These are phyloP conservation scores for Fusarium illudens DNA, from an alignment of 2,329 filamentous ascomycete genomes.

Conservation along the genomic window DNA sequence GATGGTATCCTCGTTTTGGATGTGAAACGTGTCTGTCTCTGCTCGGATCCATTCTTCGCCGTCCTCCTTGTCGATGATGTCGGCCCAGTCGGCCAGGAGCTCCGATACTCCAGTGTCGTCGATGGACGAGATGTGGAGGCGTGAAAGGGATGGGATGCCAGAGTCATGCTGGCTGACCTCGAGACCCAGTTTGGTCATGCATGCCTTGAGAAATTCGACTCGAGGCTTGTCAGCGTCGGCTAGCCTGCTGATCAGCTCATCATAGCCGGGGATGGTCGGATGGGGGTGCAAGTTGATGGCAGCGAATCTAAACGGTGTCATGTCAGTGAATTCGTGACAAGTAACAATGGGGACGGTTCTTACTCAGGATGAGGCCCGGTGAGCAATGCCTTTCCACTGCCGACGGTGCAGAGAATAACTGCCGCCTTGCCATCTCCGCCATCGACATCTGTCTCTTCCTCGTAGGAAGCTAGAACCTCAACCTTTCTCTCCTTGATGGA, in stretches of 20 bases:
- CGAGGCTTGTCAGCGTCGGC: conserved; percentile 74
- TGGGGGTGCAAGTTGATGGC: conserved; percentile 77
- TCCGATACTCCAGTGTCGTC: conserved; percentile 71
- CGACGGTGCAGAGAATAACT: conserved; percentile 83
- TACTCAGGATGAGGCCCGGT: conserved; percentile 94
- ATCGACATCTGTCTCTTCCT: conserved; percentile 77
- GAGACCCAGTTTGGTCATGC: conserved; percentile 82
- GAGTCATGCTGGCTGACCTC: conserved; percentile 74
- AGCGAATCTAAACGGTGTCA: conserved; percentile 72
- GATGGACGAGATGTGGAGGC: conserved; percentile 80
- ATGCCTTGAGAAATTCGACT: conserved; percentile 79
- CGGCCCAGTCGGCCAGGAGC: conserved; percentile 71
- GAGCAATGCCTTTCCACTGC: conserved; percentile 79
- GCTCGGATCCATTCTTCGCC: conserved; percentile 78
- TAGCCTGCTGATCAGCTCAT: conserved; percentile 72
- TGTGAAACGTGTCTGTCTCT: conserved; percentile 82
- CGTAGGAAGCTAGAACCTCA: conserved; percentile 83
- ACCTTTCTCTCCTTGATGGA: conserved; percentile 70
- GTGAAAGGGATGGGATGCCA: conserved; percentile 80
- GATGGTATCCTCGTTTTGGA: conserved; percentile 71
- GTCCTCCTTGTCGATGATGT: conserved; percentile 72
- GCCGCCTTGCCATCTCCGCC: conserved; percentile 78
- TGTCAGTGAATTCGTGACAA: background rate
- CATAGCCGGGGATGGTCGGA: conserved; percentile 73
- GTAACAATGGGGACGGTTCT: conserved; percentile 8